Base-by-base conservation (phyloP, 2,329 filamentous ascomycete genomes). In the Phyllosticta paracitricarpa region DNA sequence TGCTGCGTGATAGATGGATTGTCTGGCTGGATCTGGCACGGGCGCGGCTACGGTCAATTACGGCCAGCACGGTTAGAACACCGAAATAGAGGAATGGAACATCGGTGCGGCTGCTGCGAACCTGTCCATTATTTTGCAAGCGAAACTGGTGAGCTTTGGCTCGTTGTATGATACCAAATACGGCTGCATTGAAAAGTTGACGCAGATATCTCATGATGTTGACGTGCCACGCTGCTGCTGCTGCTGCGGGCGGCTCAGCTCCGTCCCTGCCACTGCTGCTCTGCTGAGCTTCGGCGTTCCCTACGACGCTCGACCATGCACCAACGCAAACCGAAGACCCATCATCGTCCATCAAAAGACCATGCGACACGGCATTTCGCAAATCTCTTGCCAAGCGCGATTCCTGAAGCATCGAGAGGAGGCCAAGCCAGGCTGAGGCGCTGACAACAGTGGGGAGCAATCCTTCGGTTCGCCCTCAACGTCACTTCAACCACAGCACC, bases 401-500 rank as follows among this genome's bases (percentile, higher is more conserved):
- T 10, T 25, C n/a, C 35, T 12, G 54, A 33, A 40, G 56, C 56
- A 52, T 14, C 17, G 57, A 51, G 25, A 24, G 5, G 5, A 8
- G n/a, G 58, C 58, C 58, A 61, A 61, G 53, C 59, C 59, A 14
- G 55, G 56, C 59, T 61, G 56, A 61, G 55, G 22, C 56, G 54
- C 25, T 52, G 19, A 54, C 30, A 40, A 48, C 54, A 51, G 28
- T 54, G 53, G 40, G 53, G 54, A 54, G 58, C 54, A 56, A 52
- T 57, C 54, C 26, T 30, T 48, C 59, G 25, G 30, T 28, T 8
- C n/a, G 9, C 33, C 12, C 52, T n/a, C 56, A 14, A 28, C 40
- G 33, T 19, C 59, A 61, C 55, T 24, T 40, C 66, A 67, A 19
- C 63, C 59, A 54, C 52, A 40, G 58, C 59, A 33, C 33, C 56